Evolutionary conservation across 306 rosid genomes (phyloP).

Genomic region (Leucaena leucocephala): DNA sequence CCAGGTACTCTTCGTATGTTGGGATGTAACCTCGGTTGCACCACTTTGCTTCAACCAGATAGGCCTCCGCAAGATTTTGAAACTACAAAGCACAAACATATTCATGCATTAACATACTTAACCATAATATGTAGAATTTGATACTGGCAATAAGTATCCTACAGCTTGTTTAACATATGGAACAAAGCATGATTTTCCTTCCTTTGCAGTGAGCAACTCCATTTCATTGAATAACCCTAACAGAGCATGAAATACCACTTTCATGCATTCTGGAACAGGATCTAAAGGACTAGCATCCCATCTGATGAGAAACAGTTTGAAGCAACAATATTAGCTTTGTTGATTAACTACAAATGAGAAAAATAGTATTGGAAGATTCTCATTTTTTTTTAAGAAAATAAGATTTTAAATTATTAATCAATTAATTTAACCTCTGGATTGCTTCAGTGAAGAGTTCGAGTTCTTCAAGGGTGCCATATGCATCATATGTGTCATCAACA

Average conservation of each 20-base stretch:
- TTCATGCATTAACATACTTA: background rate
- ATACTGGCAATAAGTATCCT: background rate
- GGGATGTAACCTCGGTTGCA: background rate
- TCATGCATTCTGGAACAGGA: constrained; percentile 31
- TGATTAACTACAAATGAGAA: background rate
- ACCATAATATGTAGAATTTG: background rate
- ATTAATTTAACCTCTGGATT: constrained; percentile 20
- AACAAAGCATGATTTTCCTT: constrained; percentile 19
- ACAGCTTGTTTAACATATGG: background rate
- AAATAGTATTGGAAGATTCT: background rate
- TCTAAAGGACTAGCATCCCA: constrained; percentile 34
- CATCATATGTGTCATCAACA: constrained; percentile 25
- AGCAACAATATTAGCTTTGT: background rate
- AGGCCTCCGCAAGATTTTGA: background rate
- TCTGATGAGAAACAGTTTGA: constrained; percentile 22
- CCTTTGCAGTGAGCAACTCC: background rate
- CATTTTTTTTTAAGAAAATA: background rate
- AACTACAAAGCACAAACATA: background rate
- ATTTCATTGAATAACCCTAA: constrained; percentile 2
- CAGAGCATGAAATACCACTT: constrained; percentile 2
- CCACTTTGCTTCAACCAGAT: background rate
- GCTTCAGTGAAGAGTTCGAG: constrained; percentile 48
- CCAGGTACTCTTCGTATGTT: background rate
- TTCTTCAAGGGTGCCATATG: constrained; percentile 47
- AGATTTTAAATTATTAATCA: background rate